Conservation (phyloP, 169 alveolate species). For the Theileria equi region DNA sequence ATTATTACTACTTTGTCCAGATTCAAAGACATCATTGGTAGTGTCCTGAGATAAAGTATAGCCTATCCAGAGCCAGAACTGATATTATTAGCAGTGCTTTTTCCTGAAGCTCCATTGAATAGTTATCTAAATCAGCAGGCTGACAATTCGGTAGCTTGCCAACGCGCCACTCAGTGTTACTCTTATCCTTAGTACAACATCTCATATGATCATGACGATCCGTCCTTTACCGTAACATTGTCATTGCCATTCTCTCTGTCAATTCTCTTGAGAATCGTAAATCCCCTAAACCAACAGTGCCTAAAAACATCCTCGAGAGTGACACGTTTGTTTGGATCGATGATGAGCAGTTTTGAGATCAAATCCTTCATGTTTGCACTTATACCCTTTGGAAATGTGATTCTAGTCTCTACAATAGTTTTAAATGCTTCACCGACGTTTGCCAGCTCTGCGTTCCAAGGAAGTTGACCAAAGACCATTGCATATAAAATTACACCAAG, state of each 20-base stretch:
- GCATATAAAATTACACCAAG: conserved; percentile 96
- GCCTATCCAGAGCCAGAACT: too few species aligned
- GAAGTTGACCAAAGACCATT: conserved; percentile 94
- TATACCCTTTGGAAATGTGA: conserved; percentile 49
- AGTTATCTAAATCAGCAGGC: too few species aligned
- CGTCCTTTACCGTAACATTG: neutral
- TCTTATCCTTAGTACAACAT: too few species aligned
- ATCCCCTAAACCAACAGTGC: conserved; percentile 69
- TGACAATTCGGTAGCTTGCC: too few species aligned
- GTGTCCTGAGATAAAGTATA: too few species aligned
- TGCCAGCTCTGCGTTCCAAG: conserved; percentile 88
- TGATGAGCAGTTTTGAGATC: conserved; percentile 57
- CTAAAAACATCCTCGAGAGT: conserved; percentile 59
- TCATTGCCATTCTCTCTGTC: neutral
- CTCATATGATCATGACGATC: too few species aligned
- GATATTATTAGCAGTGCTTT: too few species aligned
- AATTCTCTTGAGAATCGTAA: neutral
- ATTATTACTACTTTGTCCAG: too few species aligned
- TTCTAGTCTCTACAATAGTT: conserved; percentile 48
- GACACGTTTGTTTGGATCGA: conserved; percentile 61
- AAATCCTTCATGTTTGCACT: conserved; percentile 39
- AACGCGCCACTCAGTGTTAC: too few species aligned
- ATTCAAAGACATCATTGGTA: too few species aligned
- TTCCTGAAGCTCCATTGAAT: too few species aligned
- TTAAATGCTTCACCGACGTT: conserved; percentile 62